Evolutionary conservation across 2,329 filamentous ascomycete species (phyloP).

Genomic region (Aspergillus candidus): DNA sequence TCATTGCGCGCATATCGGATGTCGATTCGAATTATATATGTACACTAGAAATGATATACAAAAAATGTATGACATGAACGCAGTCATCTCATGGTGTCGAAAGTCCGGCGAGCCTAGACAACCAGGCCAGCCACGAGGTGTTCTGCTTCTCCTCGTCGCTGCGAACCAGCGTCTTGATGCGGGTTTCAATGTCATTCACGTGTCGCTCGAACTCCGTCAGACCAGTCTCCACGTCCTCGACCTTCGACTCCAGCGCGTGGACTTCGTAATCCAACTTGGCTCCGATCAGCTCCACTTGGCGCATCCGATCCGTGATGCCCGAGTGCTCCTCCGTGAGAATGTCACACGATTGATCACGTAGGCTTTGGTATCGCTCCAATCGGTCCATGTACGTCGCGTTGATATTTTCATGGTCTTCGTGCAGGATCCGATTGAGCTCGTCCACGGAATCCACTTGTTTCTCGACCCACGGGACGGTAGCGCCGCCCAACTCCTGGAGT

Average conservation of each 20-base stretch:
- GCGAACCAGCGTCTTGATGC: slow-evolving; percentile 56
- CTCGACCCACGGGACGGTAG: slow-evolving; percentile 40
- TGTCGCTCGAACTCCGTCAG: slow-evolving; percentile 73
- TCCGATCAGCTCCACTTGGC: slow-evolving; percentile 72
- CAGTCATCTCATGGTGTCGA: slow-evolving; percentile 13
- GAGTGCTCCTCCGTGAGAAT: slow-evolving; percentile 64
- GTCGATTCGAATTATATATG: slow-evolving; percentile 8
- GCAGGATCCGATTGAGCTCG: slow-evolving; percentile 59
- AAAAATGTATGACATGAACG: slow-evolving; percentile 5
- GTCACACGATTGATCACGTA: slow-evolving; percentile 62
- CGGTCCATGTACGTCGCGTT: slow-evolving; percentile 63
- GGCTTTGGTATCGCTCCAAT: slow-evolving; percentile 61
- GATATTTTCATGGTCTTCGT: slow-evolving; percentile 59
- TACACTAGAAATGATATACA: slow-evolving; percentile 18
- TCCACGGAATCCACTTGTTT: slow-evolving; percentile 39
- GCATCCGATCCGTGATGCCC: slow-evolving; percentile 63
- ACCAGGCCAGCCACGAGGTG: slow-evolving; percentile 57
- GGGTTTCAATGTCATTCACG: slow-evolving; percentile 63
- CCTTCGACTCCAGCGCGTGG: slow-evolving; percentile 67
- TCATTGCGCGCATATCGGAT: background rate
- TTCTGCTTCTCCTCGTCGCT: slow-evolving; percentile 59
- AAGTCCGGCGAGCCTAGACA: slow-evolving; percentile 29
- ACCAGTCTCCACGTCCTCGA: slow-evolving; percentile 81
- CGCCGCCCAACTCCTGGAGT: slow-evolving; percentile 33
- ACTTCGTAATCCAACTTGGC: slow-evolving; percentile 93